phyloP scores from a whole-genome alignment of 441 rosid genomes.

The Brassica hybrid region DNA sequence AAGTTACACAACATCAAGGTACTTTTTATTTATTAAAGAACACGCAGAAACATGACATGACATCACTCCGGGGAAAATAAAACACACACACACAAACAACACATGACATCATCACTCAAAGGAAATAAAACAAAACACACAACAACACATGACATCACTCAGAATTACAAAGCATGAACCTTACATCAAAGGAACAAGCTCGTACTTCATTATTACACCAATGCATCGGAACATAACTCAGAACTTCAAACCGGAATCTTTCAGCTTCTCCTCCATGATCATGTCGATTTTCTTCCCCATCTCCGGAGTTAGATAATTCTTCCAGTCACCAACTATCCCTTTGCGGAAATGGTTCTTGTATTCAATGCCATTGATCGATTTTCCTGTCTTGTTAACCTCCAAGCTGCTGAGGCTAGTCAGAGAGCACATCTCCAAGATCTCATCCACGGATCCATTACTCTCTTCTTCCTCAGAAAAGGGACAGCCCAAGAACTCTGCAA shows the following conservation, averaged over 20 bases:
- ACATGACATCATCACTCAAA: not conserved
- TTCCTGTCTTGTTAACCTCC: slow-evolving; percentile 9
- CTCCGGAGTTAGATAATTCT: slow-evolving; percentile 7
- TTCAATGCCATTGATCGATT: not conserved
- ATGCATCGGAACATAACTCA: not conserved
- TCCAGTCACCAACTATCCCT: slow-evolving; percentile 6
- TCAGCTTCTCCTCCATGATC: slow-evolving; percentile 4
- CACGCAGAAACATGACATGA: not conserved
- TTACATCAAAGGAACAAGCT: slow-evolving; percentile 7
- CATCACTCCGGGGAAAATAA: not conserved
- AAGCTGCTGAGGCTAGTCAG: not conserved
- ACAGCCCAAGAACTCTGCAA: slow-evolving; percentile 2
- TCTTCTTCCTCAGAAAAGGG: slow-evolving; percentile 5
- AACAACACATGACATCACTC: slow-evolving; percentile 5
- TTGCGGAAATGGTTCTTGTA: slow-evolving; percentile 5
- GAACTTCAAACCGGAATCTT: slow-evolving; percentile 7
- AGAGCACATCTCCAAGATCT: slow-evolving; percentile 16
- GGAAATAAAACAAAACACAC: not conserved
- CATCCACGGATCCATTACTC: not conserved
- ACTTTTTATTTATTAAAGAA: not conserved
- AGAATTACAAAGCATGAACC: not conserved
- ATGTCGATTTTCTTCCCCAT: slow-evolving; percentile 1
- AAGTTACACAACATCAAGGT: not conserved
- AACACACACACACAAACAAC: not conserved
- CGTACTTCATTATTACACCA: not conserved